These are phyloP conservation scores for Microcyclospora tardicrescens DNA, from an alignment of 2,329 filamentous ascomycete species.

Conservation along the genomic window DNA sequence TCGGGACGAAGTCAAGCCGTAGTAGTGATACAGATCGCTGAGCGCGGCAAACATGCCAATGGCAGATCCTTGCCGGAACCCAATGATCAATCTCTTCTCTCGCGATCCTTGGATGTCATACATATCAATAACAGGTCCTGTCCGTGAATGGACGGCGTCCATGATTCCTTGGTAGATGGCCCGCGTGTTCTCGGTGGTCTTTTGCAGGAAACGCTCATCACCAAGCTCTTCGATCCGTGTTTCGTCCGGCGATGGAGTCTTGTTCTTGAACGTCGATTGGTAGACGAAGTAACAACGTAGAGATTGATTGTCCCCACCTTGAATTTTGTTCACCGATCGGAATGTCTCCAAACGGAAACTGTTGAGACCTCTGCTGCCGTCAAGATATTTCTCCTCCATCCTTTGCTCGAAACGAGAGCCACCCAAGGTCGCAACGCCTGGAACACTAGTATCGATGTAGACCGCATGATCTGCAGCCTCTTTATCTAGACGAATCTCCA, in stretches of 20 bases:
- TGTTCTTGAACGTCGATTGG: slow-evolving; percentile 77
- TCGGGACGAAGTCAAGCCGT: slow-evolving; percentile 85
- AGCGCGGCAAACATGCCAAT: slow-evolving; percentile 88
- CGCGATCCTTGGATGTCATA: slow-evolving; percentile 85
- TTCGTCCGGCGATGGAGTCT: slow-evolving; percentile 60
- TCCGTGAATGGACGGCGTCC: slow-evolving; percentile 66
- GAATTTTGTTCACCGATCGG: slow-evolving; percentile 73
- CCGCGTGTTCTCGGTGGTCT: slow-evolving; percentile 92
- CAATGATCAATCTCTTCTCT: slow-evolving; percentile 89
- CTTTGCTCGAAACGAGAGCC: slow-evolving; percentile 90
- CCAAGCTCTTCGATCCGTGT: slow-evolving; percentile 83
- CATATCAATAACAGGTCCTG: slow-evolving; percentile 92
- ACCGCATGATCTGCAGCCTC: slow-evolving; percentile 90
- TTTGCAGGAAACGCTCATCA: slow-evolving; percentile 86
- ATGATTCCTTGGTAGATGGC: slow-evolving; percentile 93
- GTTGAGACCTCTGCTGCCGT: slow-evolving; percentile 56
- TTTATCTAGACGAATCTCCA: slow-evolving; percentile 93
- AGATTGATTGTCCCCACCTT: slow-evolving; percentile 62
- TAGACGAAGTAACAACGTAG: slow-evolving; percentile 98
- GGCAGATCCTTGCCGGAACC: slow-evolving; percentile 86
- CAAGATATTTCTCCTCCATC: slow-evolving; percentile 90
- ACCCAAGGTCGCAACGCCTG: slow-evolving; percentile 59
- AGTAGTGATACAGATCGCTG: slow-evolving; percentile 96
- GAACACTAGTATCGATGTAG: slow-evolving; percentile 94
- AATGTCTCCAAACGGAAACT: slow-evolving; percentile 95